Evolutionary conservation across 306 rosid species (phyloP).

Genomic region (Pachyrhizus erosus): DNA sequence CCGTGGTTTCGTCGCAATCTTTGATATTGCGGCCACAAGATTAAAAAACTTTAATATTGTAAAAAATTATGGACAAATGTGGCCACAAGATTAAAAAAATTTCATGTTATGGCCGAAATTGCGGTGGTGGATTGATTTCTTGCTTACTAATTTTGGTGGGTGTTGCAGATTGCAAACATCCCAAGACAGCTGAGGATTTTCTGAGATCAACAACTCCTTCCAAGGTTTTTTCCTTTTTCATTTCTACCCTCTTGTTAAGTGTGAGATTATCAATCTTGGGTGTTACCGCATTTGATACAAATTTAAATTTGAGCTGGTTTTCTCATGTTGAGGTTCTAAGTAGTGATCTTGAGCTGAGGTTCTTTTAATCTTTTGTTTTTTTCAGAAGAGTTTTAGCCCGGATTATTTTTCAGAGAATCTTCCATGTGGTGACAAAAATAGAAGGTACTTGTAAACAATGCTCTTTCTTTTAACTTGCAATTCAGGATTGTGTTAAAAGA

Average conservation of each 20-base stretch:
- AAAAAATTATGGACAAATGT: not conserved
- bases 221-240: conserved; percentile 61
- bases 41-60: too few relatives aligned
- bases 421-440: conserved; percentile 61
- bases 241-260: not conserved
- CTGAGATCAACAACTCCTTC: conserved; percentile 73
- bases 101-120: too few relatives aligned
- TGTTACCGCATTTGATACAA: not conserved
- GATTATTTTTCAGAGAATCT: conserved; percentile 54
- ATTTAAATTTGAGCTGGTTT: conserved; percentile 13
- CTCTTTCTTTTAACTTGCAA: conserved; percentile 17
- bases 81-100: too few relatives aligned
- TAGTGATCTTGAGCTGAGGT: not conserved
- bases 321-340: not conserved
- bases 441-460: conserved; percentile 60
- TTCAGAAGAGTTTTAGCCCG: conserved; percentile 60
- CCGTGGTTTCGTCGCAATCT: not conserved
- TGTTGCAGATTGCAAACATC: conserved; percentile 85
- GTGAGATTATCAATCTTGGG: conserved; percentile 28
- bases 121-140: not conserved
- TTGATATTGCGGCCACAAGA: not conserved
- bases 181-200: conserved; percentile 83
- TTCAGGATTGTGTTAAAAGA: not conserved
- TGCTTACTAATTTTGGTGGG: conserved; percentile 27
- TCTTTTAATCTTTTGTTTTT: not conserved